Evolutionary conservation across 1,139 yeast genomes (phyloP), one percentile per base, ranked within the genome.

Genomic region (Cylindricascospora bacillispora): DNA sequence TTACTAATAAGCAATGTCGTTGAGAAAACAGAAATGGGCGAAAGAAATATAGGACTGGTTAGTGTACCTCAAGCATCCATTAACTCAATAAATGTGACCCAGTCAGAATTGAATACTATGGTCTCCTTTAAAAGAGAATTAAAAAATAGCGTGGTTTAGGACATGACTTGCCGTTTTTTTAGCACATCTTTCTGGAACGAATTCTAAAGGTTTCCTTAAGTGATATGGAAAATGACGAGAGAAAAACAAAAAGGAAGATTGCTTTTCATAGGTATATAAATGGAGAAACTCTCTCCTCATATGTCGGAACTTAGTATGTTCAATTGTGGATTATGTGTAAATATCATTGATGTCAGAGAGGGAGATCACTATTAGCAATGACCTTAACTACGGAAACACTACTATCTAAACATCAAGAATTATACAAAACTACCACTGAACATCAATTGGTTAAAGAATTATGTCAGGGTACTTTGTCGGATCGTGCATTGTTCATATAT

Each of bases 401-500:
- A 18, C 21, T 50, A 4, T 32, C 36, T 1, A 58, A 57, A 31
- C 45, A 60, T 35, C 21, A 38, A 0, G 45, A 41, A 3, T 30
- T 44, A 5, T 52, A 54, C 38, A 30, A 38, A 5, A 40, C 42
- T 24, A 57, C 73, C 3, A 59, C 60, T 9, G 46, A 57, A 13
- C 73, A 67, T 34, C 53, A 52, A 1, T 54, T 70, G 18, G 64
- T 73, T 13, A 54, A 53, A 24, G 69, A 69, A 37, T 44, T 66
- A 25, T 67, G 73, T 39, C 40, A 38, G 6, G 76, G 75, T 1
- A 56, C 62, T 1, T 49, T 69, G 15, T 47, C 63, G 1, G 66
- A 67, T 39, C 43, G 53, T 24, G 59, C 49, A 22, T 50, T 69
- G 15, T 62, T 50, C 42, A 57, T 64, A 1, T 70, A 69, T 39